These are phyloP conservation scores for Heterobasidion annosum DNA, from an alignment of 1,284 basidiomycete genomes.

Conservation along the genomic window DNA sequence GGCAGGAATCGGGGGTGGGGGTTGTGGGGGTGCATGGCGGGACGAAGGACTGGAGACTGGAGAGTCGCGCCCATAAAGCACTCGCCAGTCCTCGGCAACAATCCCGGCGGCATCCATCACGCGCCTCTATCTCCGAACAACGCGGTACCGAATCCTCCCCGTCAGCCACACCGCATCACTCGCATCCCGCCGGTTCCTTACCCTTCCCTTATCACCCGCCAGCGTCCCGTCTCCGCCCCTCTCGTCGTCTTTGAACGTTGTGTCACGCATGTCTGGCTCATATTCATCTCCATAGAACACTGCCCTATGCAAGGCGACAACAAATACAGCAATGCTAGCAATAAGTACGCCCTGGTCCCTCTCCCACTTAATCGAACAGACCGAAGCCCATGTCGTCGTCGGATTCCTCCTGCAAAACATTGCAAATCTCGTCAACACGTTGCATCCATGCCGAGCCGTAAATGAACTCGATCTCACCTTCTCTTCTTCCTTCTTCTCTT, in stretches of 20 bases:
- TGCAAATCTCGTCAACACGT: conserved; percentile 8
- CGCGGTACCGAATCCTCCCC: not conserved
- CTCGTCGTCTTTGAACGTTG: too few species aligned
- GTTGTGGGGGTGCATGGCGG: too few species aligned
- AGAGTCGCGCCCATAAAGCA: conserved; percentile 2
- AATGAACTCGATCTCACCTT: conserved; percentile 40
- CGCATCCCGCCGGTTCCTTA: not conserved
- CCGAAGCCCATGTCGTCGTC: conserved; percentile 93
- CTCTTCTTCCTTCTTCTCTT: conserved; percentile 71
- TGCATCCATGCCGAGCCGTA: not conserved
- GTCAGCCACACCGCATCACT: not conserved
- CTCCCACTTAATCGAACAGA: conserved; percentile 74
- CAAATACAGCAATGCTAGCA: not conserved
- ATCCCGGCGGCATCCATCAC: not conserved
- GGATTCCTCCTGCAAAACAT: conserved; percentile 60
- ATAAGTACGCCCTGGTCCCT: too few species aligned
- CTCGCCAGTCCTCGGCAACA: too few species aligned
- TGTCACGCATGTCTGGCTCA: too few species aligned
- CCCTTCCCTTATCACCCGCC: too few species aligned
- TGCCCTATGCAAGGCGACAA: not conserved
- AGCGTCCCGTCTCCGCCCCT: too few species aligned
- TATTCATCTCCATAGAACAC: too few species aligned
- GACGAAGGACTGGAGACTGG: too few species aligned
- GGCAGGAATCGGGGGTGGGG: too few species aligned
- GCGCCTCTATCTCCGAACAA: conserved; percentile 7